Conservation (phyloP, 257 asterid genomes). For the Schizonepeta tenuifolia region DNA sequence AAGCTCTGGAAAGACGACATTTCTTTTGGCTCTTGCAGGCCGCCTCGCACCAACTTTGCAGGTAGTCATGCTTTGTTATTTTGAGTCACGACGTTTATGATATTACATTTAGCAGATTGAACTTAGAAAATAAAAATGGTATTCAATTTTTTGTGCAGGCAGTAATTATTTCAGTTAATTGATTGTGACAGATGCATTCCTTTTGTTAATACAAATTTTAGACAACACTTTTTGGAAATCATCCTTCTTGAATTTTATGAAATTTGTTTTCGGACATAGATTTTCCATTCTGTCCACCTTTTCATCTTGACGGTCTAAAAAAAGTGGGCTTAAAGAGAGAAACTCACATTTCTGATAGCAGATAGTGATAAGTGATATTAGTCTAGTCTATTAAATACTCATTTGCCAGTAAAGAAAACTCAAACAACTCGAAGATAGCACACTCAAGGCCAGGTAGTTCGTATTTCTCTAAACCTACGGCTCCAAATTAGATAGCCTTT, state of each 20-base stretch:
- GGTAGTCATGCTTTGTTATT: slow-evolving; percentile 43
- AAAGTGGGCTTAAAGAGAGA: not conserved
- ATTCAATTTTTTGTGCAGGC: not conserved
- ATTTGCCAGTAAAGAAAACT: too few species aligned
- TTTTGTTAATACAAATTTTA: not conserved
- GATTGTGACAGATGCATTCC: not conserved
- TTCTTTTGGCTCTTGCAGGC: slow-evolving; percentile 84
- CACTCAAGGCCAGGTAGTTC: too few species aligned
- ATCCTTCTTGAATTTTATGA: not conserved
- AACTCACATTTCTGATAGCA: too few species aligned
- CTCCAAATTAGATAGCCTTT: not conserved
- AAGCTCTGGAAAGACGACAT: slow-evolving; percentile 85
- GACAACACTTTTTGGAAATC: not conserved
- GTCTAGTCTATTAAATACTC: too few species aligned
- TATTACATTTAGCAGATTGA: slow-evolving; percentile 8
- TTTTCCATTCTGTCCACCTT: not conserved
- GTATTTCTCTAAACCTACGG: not conserved
- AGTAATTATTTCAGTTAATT: not conserved
- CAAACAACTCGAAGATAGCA: too few species aligned
- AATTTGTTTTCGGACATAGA: not conserved
- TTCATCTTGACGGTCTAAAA: not conserved
- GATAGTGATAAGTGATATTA: too few species aligned
- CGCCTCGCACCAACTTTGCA: slow-evolving; percentile 61
- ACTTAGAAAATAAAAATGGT: not conserved
- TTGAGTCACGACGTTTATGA: not conserved